Base-by-base conservation (phyloP, 495 filamentous ascomycete species). In the Penicillium canescens region DNA sequence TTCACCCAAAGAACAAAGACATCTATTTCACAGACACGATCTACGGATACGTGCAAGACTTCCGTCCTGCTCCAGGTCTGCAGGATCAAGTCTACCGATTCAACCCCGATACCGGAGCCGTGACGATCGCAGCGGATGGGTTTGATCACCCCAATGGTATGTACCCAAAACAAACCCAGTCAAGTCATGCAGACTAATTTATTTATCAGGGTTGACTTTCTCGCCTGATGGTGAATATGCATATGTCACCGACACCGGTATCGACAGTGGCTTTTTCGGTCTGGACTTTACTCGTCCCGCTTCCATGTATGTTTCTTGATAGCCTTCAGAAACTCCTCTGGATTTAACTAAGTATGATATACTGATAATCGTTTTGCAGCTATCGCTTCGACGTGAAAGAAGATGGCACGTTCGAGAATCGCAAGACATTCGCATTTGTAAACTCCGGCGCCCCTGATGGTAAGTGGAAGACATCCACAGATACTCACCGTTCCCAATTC, bases 11-110 rank as follows among this genome's bases (percentile, higher is more conserved):
- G 3, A 72, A 67, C n/a, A 73, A 73, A 14, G 75, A 78, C 35
- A 61, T 81, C 34, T 81, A 70, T 63, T 81, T 81, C 57, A 79
- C 77, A 2, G 71, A 74, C 44, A 53, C 66, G 0, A 59, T 52
- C 21, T 74, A 73, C 40, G 71, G 67, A 18, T 73, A 62, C 43
- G 49, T 60, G 16, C 71, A 73, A 31, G 64, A 56, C 23, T 74
- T 70, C 57, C 66, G 70, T 13, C 60, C 61, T 13, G 35, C 57
- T 10, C 70, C 68, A 3, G 50, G 57, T n/a, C 42, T 74, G n/a
- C 70, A 62, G 14, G 52, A 56, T 34, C 68, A 72, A 55, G 64
- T 76, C 13, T 80, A 76, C 45, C 69, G 75, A 13, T 77, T 75
- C 59, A 63, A 67, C 11, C 70, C 72, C 0, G 52, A 50, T 2